Evolutionary conservation across 768 basidiomycete genomes (phyloP).

Genomic region (Pholiota conissans): DNA sequence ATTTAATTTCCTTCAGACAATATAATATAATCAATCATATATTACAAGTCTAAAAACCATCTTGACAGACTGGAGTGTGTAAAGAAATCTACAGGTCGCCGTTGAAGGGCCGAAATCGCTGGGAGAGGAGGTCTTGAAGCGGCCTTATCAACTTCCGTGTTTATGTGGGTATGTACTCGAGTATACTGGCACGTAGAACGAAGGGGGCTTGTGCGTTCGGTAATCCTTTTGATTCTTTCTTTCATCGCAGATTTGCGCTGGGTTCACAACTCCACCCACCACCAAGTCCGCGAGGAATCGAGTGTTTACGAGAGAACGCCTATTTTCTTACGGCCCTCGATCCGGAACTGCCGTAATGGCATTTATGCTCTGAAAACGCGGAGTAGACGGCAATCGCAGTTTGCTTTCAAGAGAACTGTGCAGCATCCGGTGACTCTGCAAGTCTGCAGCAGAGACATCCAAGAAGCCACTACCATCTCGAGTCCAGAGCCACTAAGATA

Average conservation of each 20-base stretch:
- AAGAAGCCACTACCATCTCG: background rate
- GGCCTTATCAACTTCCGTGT: background rate
- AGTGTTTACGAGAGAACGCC: background rate
- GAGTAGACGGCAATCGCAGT: too few relatives aligned
- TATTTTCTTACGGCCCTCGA: background rate
- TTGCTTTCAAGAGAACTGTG: too few relatives aligned
- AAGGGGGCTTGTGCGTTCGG: constrained; percentile 4
- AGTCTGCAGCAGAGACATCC: too few relatives aligned
- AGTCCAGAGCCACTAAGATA: background rate
- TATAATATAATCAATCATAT: background rate
- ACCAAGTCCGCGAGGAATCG: background rate
- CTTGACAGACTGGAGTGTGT: background rate
- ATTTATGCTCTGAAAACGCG: background rate
- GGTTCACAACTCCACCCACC: background rate
- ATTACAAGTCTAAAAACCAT: background rate
- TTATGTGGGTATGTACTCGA: background rate
- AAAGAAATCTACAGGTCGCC: background rate
- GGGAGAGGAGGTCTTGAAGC: background rate
- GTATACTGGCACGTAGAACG: too few relatives aligned
- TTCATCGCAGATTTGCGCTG: background rate
- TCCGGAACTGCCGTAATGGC: background rate
- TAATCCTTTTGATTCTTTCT: too few relatives aligned
- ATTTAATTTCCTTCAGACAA: too few relatives aligned
- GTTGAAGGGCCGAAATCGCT: background rate
- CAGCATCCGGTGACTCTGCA: too few relatives aligned